Percentiles rank a stretch among this genome's conserved stretches.
Conservation (phyloP, 2,329 filamentous ascomycete species). For the Colletotrichum zoysiae region DNA sequence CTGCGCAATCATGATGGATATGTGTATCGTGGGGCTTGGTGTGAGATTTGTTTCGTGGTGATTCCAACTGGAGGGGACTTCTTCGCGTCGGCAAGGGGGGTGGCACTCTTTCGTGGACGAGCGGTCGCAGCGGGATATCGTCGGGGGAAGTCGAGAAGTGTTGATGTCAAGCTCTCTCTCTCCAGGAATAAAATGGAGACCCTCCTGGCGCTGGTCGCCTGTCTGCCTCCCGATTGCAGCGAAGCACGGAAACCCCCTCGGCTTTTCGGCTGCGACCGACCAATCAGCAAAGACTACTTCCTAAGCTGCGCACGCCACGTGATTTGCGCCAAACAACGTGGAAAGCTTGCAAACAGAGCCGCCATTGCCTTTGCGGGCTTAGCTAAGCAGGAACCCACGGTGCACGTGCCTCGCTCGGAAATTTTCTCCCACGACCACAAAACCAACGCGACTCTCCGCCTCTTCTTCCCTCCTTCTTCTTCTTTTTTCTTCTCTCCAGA, state of each 20-base stretch:
- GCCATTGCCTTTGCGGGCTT: too few species aligned
- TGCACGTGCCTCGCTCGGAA: conserved; percentile 38
- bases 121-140: conserved; percentile 44
- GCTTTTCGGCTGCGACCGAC: conserved; percentile 59
- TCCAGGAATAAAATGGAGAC: conserved; percentile 19
- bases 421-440: conserved; percentile 24
- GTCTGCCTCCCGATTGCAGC: conserved; percentile 23
- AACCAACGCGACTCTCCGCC: conserved; percentile 5
- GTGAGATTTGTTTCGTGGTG: neutral
- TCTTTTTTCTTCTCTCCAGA: conserved; percentile 38
- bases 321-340: neutral
- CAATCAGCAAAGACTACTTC: conserved; percentile 56
- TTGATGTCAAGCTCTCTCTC: conserved; percentile 26
- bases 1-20: conserved; percentile 65
- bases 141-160: conserved; percentile 25
- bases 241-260: conserved; percentile 46
- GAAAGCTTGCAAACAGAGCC: neutral
- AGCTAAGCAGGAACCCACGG: neutral
- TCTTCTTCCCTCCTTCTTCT: conserved; percentile 23
- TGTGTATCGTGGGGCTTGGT: neutral
- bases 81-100: neutral
- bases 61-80: neutral
- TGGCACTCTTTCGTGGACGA: conserved; percentile 16
- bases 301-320: conserved; percentile 48
- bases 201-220: conserved; percentile 18